phyloP scores from a whole-genome alignment of 257 asterid species.

The Fraxinus cuspidata region DNA sequence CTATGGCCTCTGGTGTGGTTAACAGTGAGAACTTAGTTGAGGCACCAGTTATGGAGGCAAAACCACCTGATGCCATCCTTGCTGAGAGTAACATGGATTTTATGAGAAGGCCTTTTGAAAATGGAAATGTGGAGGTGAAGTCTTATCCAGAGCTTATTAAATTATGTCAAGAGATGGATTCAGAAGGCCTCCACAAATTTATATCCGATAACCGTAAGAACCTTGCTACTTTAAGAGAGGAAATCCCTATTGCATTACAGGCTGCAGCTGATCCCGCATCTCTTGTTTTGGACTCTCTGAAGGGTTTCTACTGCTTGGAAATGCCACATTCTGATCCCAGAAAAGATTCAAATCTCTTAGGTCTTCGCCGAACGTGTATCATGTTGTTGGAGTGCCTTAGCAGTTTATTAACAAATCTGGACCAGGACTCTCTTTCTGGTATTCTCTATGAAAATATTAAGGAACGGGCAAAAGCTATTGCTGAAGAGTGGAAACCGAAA shows the following conservation, averaged over 20 bases:
- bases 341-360: constrained; percentile 80
- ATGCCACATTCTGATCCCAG: constrained; percentile 60
- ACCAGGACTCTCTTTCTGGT: constrained; percentile 37
- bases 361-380: constrained; percentile 91
- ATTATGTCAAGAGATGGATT: constrained; percentile 80
- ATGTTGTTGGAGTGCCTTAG: constrained; percentile 97
- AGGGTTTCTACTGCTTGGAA: constrained; percentile 73
- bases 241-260: constrained; percentile 77
- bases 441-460: constrained; percentile 57
- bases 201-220: constrained; percentile 94
- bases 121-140: constrained; percentile 51
- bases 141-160: constrained; percentile 77
- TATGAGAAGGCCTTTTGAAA: constrained; percentile 37
- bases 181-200: constrained; percentile 88
- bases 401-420: constrained; percentile 50
- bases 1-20: constrained; percentile 35
- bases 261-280: constrained; percentile 82
- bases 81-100: constrained; percentile 33
- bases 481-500: constrained; percentile 95
- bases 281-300: constrained; percentile 80
- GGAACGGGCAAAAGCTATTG: constrained; percentile 81
- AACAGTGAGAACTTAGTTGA: constrained; percentile 43
- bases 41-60: constrained; percentile 40
- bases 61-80: constrained; percentile 36
- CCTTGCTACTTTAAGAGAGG: constrained; percentile 79